Evolutionary conservation across 306 rosid genomes (phyloP), one percentile per base, ranked within the genome.

Genomic region (Quercus glauca): DNA sequence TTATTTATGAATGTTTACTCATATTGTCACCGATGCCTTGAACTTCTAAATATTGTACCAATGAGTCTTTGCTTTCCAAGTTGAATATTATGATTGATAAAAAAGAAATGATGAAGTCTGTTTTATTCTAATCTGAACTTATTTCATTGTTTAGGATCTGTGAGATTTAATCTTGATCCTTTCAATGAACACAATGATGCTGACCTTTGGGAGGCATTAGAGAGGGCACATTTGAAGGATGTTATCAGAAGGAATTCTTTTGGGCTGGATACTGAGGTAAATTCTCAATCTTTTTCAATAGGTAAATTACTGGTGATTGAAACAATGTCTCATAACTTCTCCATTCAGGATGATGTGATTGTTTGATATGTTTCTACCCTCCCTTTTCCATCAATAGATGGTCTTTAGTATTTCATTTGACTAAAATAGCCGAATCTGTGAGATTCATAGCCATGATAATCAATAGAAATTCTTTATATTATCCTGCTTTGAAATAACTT

Each of bases 191-290:
- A 88, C 78, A 88, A 80, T 75, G 91, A 88, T 55, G 86, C 85
- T 67, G 89, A 88, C 59, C 87, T 88, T 53, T 88, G 91, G 91
- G 91, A 88, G 78, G 86, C 91, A 78, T 80, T 85, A 65, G 91
- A 88, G 76, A 90, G 93, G 83, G 93, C 97, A 17, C 90, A 92
- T 80, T 87, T 92, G 75, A 92, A 89, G 86, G 93, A 88, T 73
- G 94, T 87, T 5, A 86, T 92, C 61, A 81, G 88, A 59, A 82
- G 92, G 86, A 89, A 88, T 80, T 76, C 97, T 56, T 82, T 89
- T 45, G 97, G 98, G 72, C 92, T 94, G 71, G 97, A 94, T 80
- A 84, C 90, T 65, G 92, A 89, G 97, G 98, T 94, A 82, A 65
- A 78, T 78, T 57, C 49, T 81, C 6, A 45, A 3, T 33, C 14